Percentiles rank a stretch among this genome's conserved stretches.
phyloP scores from a whole-genome alignment of 495 filamentous ascomycete species.

The Patellaria atrata region DNA sequence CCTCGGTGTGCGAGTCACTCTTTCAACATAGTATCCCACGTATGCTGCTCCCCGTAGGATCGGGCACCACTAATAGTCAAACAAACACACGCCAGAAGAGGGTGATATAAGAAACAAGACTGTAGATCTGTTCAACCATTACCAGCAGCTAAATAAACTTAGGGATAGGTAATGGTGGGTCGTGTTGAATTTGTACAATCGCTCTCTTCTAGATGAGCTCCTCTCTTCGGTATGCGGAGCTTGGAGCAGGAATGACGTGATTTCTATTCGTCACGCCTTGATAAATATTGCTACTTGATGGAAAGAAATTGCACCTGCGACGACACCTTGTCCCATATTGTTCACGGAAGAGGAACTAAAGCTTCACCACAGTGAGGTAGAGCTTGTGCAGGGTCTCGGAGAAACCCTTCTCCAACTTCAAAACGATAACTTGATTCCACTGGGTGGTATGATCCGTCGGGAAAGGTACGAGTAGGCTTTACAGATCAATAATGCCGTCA shows the following conservation, averaged over 20 bases:
- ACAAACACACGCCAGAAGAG: not conserved
- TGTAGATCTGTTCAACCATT: conserved; percentile 1
- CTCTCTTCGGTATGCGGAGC: conserved; percentile 3
- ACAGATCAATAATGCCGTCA: conserved; percentile 4
- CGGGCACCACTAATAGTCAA: conserved; percentile 1
- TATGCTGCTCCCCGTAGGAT: conserved; percentile 4
- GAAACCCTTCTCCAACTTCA: conserved; percentile 7
- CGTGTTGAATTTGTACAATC: conserved; percentile 1
- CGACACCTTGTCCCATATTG: conserved; percentile 5
- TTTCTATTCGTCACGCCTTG: conserved; percentile 6
- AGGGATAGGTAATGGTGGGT: conserved; percentile 3
- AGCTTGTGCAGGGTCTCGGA: conserved; percentile 8
- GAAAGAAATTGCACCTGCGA: conserved; percentile 6
- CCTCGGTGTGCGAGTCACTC: conserved; percentile 4
- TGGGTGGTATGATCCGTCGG: conserved; percentile 6
- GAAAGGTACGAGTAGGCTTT: conserved; percentile 9
- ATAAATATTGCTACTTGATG: conserved; percentile 6
- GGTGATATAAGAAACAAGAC: conserved; percentile 3
- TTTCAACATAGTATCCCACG: conserved; percentile 4
- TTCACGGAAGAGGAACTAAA: conserved; percentile 8
- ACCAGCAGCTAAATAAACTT: conserved; percentile 2
- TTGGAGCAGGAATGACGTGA: conserved; percentile 3
- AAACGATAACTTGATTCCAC: conserved; percentile 7
- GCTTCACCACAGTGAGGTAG: conserved; percentile 7
- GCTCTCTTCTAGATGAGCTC: conserved; percentile 1